Evolutionary conservation across 495 filamentous ascomycete species (phyloP).

Genomic region (Sporormia fimetaria): DNA sequence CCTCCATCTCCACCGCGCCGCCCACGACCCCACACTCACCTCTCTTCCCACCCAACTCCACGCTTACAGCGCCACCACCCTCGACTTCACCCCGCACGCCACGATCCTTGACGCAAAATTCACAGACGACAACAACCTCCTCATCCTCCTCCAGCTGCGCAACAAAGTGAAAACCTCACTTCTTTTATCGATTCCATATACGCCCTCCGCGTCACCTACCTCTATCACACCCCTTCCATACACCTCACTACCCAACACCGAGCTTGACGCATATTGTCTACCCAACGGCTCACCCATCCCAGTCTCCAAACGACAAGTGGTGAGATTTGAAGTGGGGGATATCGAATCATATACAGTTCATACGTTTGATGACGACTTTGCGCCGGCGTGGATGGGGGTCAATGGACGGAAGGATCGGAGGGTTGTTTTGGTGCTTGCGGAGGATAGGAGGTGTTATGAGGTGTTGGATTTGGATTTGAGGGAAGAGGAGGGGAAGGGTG

Average conservation of each 20-base stretch:
- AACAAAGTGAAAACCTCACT: background rate
- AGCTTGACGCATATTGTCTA: background rate
- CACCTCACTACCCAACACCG: conserved; percentile 4
- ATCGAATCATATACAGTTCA: conserved; percentile 16
- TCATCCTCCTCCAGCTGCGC: conserved; percentile 12
- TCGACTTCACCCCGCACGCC: conserved; percentile 1
- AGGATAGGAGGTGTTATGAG: conserved; percentile 25
- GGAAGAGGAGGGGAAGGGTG: conserved; percentile 4
- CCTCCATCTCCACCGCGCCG: conserved; percentile 21
- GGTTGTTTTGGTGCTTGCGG: conserved; percentile 27
- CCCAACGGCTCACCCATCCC: background rate
- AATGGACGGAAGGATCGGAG: conserved; percentile 28
- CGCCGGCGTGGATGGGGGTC: conserved; percentile 25
- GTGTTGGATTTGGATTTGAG: conserved; percentile 29
- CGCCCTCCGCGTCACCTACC: background rate
- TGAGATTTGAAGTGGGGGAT: background rate
- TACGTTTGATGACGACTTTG: conserved; percentile 24
- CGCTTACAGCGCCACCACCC: conserved; percentile 4
- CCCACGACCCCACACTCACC: conserved; percentile 9
- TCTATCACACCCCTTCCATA: background rate
- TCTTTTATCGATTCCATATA: conserved; percentile 8
- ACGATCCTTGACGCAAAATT: conserved; percentile 23
- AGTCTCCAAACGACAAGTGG: background rate
- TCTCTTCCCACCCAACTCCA: conserved; percentile 2
- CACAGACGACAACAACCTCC: conserved; percentile 21